These are phyloP conservation scores for Pittosporum tobira DNA, from an alignment of 129 eudicot genomes.

Conservation along the genomic window DNA sequence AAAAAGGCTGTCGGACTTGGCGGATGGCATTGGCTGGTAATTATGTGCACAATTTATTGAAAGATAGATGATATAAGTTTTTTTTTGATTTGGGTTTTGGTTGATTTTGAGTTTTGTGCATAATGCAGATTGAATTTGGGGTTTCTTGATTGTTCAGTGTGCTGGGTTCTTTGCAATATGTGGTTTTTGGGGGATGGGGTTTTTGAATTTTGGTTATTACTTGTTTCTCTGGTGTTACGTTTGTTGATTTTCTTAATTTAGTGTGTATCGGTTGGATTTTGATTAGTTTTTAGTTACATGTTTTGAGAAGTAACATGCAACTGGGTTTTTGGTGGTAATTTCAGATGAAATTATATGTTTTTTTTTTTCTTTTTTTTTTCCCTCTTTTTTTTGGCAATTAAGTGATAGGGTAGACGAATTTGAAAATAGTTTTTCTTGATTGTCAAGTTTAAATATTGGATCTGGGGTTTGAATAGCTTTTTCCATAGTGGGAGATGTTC, in stretches of 20 bases:
- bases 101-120: neutral
- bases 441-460: conserved; percentile 1
- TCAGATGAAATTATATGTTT: neutral
- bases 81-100: neutral
- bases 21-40: conserved; percentile 99
- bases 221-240: neutral
- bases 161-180: neutral
- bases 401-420: neutral
- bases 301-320: neutral
- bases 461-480: conserved; percentile 6
- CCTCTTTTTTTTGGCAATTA: neutral
- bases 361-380: no score
- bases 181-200: neutral
- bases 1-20: conserved; percentile 97
- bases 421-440: conserved; percentile 11
- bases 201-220: neutral
- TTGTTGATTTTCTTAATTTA: neutral
- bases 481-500: neutral
- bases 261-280: neutral
- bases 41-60: neutral
- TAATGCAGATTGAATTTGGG: conserved; percentile 1
- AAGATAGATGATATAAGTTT: no score
- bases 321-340: neutral
- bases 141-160: neutral
- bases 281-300: no score